Evolutionary conservation across 345 rosid species (phyloP).

Genomic region (Eucalyptus albens): DNA sequence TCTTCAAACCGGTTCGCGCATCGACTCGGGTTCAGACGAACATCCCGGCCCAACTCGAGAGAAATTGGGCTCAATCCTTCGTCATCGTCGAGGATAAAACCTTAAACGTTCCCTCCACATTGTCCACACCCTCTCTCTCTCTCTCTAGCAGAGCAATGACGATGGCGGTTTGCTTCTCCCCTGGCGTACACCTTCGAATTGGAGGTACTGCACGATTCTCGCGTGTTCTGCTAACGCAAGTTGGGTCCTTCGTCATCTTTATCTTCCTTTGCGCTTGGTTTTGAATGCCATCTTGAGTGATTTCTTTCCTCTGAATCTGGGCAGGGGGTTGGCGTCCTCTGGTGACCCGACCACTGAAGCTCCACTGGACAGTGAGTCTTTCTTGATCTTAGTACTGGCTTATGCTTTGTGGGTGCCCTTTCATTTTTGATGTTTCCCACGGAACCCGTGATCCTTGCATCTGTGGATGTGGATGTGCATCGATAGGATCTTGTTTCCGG

Average conservation of each 20-base stretch:
- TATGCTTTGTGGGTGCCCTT: background rate
- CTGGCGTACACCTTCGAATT: background rate
- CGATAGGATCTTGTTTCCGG: background rate
- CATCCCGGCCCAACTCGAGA: background rate
- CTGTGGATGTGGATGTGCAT: background rate
- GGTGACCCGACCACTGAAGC: background rate
- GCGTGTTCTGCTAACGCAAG: background rate
- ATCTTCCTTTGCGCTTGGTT: background rate
- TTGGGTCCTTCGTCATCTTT: background rate
- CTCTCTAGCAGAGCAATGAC: background rate
- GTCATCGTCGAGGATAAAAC: background rate
- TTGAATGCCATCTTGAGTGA: background rate
- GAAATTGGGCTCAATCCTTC: background rate
- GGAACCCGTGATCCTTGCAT: background rate
- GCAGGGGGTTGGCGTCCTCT: background rate
- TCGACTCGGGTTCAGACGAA: background rate
- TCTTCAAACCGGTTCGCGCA: background rate
- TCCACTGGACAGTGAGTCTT: background rate
- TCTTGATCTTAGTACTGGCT: background rate
- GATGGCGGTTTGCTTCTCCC: background rate
- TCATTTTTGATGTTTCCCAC: background rate
- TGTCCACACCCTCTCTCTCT: background rate
- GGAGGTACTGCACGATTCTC: background rate
- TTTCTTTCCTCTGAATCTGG: background rate
- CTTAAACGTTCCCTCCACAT: background rate